A percentile compares a stretch with the other conserved stretches of the same genome.
These are phyloP conservation scores for Aspergillus steynii DNA, from an alignment of 495 filamentous ascomycete genomes.

Conservation along the genomic window DNA sequence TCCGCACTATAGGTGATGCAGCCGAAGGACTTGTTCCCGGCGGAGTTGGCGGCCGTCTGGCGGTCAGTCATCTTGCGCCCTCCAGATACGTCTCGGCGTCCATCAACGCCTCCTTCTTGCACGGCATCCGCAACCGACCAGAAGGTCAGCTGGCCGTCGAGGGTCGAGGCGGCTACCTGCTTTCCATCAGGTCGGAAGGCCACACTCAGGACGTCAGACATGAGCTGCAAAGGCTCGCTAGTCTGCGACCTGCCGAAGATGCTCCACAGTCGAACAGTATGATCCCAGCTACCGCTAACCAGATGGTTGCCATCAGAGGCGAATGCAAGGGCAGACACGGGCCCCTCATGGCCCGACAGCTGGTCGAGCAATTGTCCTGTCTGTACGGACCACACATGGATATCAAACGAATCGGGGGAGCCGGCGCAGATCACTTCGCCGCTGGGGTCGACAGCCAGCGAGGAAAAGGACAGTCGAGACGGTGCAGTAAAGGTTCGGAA, in stretches of 20 bases:
- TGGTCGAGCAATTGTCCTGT: slow-evolving; percentile 93
- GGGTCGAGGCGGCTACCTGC: slow-evolving; percentile 85
- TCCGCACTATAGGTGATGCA: slow-evolving; percentile 88
- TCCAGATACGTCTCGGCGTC: slow-evolving; percentile 87
- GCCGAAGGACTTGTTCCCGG: slow-evolving; percentile 86
- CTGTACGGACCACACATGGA: slow-evolving; percentile 97
- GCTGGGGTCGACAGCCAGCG: slow-evolving; percentile 91
- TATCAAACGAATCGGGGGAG: slow-evolving; percentile 92
- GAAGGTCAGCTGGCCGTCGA: slow-evolving; percentile 93
- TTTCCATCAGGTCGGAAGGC: slow-evolving; percentile 87
- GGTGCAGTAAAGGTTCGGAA: slow-evolving; percentile 96
- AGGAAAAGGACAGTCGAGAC: slow-evolving; percentile 86
- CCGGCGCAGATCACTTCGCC: slow-evolving; percentile 95
- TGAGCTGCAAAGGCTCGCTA: slow-evolving; percentile 86
- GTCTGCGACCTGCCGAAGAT: slow-evolving; percentile 93
- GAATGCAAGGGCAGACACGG: slow-evolving; percentile 83
- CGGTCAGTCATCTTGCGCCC: slow-evolving; percentile 85
- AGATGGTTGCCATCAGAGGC: slow-evolving; percentile 79
- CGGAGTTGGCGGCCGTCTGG: slow-evolving; percentile 83
- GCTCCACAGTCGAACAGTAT: slow-evolving; percentile 91
- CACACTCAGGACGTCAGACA: slow-evolving; percentile 85
- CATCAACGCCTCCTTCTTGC: slow-evolving; percentile 79
- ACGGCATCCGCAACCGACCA: slow-evolving; percentile 88
- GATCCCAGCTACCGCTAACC: slow-evolving; percentile 93
- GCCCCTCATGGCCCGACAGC: slow-evolving; percentile 89